These are phyloP conservation scores for Podila epigama DNA, from an alignment of 192 early-diverging fungal genomes.

Conservation along the genomic window DNA sequence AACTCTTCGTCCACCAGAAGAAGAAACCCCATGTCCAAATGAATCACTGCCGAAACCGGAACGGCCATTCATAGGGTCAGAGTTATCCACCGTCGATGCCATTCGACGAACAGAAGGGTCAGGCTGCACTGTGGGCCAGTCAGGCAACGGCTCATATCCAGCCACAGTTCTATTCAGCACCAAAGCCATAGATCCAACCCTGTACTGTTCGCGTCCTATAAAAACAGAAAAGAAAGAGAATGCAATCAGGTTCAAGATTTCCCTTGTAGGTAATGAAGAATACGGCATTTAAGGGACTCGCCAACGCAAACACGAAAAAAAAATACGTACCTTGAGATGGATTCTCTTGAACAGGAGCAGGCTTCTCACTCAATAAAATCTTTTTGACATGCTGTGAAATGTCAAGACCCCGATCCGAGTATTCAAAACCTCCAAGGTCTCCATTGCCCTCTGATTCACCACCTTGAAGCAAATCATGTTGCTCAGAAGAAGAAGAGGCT, in stretches of 20 bases:
- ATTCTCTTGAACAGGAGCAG: slow-evolving; percentile 57
- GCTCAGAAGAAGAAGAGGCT: too few species aligned
- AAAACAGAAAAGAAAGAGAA: neutral
- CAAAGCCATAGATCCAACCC: slow-evolving; percentile 72
- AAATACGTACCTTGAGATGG: slow-evolving; percentile 51
- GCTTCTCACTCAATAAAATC: slow-evolving; percentile 68
- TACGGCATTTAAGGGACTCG: too few species aligned
- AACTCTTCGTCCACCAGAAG: neutral
- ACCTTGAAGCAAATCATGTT: too few species aligned
- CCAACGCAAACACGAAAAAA: too few species aligned
- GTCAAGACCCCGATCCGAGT: slow-evolving; percentile 35
- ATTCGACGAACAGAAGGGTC: slow-evolving; percentile 61
- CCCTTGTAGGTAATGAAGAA: slow-evolving; percentile 10
- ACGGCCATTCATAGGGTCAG: slow-evolving; percentile 37
- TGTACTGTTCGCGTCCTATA: slow-evolving; percentile 60
- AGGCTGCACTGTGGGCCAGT: slow-evolving; percentile 73
- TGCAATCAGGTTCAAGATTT: slow-evolving; percentile 29
- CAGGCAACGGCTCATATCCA: slow-evolving; percentile 82
- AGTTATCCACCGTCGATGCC: slow-evolving; percentile 55
- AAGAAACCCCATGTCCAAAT: slow-evolving; percentile 22
- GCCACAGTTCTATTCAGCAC: slow-evolving; percentile 61
- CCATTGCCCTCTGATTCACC: slow-evolving; percentile 10
- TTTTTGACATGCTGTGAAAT: slow-evolving; percentile 59
- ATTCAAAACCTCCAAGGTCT: slow-evolving; percentile 24
- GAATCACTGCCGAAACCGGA: slow-evolving; percentile 57